Percentiles rank a stretch among this genome's conserved stretches.
Conservation (phyloP, 805 yeast genomes). For the Candida maesae region DNA sequence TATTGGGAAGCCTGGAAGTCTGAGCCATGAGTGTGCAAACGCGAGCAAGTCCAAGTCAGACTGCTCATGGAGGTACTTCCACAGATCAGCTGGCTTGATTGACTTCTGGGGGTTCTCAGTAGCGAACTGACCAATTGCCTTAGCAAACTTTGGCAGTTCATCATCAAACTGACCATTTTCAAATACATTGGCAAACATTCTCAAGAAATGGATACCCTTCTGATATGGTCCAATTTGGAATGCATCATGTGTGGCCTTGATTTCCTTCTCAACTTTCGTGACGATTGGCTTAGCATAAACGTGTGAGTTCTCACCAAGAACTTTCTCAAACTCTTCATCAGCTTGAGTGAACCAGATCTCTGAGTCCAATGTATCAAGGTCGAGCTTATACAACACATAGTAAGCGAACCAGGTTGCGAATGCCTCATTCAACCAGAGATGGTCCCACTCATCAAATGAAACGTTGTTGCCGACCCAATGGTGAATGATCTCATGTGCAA, state of each 20-base stretch:
- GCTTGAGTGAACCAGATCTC: constrained; percentile 33
- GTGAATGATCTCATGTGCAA: constrained; percentile 73
- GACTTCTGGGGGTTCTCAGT: constrained; percentile 32
- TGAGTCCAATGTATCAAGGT: constrained; percentile 24
- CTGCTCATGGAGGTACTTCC: constrained; percentile 40
- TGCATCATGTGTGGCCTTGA: constrained; percentile 42
- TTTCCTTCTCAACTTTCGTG: constrained; percentile 26
- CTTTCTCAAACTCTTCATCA: constrained; percentile 29
- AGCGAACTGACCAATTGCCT: constrained; percentile 38
- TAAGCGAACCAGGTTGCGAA: constrained; percentile 75
- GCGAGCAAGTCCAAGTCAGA: constrained; percentile 42
- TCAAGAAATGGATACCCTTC: constrained; percentile 53
- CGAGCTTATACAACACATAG: constrained; percentile 34
- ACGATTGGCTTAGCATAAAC: constrained; percentile 33
- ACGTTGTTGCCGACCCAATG: constrained; percentile 76
- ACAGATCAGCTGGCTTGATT: constrained; percentile 49
- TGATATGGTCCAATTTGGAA: constrained; percentile 51
- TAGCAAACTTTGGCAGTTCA: constrained; percentile 31
- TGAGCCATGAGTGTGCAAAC: constrained; percentile 58
- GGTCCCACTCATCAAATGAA: constrained; percentile 63
- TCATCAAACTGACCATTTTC: constrained; percentile 30
- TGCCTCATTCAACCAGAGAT: constrained; percentile 72
- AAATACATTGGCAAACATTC: constrained; percentile 48
- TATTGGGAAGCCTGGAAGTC: constrained; percentile 57
- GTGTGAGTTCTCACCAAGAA: constrained; percentile 36